Evolutionary conservation across 164 flowering plant species (phyloP), one percentile per base, ranked within the genome.

Genomic region (Kingdonia uniflora): DNA sequence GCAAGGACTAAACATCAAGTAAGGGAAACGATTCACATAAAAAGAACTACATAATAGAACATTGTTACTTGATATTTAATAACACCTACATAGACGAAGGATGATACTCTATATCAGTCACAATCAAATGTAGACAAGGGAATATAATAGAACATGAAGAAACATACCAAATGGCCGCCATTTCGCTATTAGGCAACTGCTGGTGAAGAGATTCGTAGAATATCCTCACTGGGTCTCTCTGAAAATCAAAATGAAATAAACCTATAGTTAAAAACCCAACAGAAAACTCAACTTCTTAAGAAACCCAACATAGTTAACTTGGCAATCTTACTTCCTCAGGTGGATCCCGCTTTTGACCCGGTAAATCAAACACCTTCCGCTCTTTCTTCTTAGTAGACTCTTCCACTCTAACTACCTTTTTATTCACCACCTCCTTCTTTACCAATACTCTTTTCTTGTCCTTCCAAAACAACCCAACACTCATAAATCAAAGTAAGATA

Each of bases 171-270:
- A 86, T 25, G 23, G 87, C 84, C 5, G 99, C 96, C 91, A 92
- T 84, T 60, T 92, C 97, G 40, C 99, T 88, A 6, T 19, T 8
- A 1, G 96, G 95, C 24, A 76, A 33, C 62, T 88, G 95, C 71
- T 84, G 13, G 64, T 80, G 69, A 65, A 88, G 63, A 1, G 89
- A 52, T 54, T 86, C 96, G 41, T 88, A 88, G 68, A 92, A 92
- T 65, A 92, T 80, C 74, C 95, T 78, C 48, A 81, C 63, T 6
- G 98, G 89, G 60, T 92, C 98, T 72, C 91, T 88, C 99, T 92
- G 91, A 75, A 66, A 42, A 29, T 42, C 52, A 65, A 44, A 67
- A 64, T 13, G 8, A 55, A 56, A 40, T 45, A 55, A 54, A 14
- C 51, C 51, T 53, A 53, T 49, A 19, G 65, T 2, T 19, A 8